A percentile compares a stretch with the other conserved stretches of the same genome.
Evolutionary conservation across 2,329 filamentous ascomycete genomes (phyloP).

Genomic region (Cladosporium sp.): DNA sequence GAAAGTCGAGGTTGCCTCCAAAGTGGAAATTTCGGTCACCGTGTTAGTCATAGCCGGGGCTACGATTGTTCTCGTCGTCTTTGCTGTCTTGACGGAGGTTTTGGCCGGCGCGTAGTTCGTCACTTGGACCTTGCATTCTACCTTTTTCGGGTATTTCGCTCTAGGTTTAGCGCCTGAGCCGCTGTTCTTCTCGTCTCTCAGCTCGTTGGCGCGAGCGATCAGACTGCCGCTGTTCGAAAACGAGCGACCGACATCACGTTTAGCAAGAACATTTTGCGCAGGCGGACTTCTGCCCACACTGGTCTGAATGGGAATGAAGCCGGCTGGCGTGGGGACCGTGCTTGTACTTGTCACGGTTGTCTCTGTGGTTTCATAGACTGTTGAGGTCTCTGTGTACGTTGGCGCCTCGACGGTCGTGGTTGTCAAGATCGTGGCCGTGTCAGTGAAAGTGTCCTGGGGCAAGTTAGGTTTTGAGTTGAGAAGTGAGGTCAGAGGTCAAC

Average conservation of each 20-base stretch:
- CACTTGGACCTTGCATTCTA: background rate
- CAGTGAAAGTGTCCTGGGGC: background rate
- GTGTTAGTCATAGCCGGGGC: background rate
- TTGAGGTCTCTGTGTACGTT: background rate
- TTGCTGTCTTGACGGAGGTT: background rate
- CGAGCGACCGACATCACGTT: background rate
- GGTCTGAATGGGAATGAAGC: background rate
- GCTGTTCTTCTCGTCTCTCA: background rate
- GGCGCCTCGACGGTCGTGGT: background rate
- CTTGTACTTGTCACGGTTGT: background rate
- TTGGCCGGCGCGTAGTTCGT: background rate
- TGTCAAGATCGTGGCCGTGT: slow-evolving; percentile 1
- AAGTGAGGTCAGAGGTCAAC: background rate
- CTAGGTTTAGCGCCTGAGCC: background rate
- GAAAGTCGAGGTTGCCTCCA: background rate
- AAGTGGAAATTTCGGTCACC: background rate
- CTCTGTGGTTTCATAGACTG: background rate
- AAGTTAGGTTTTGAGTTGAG: background rate
- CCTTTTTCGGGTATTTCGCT: background rate
- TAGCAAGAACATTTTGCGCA: no score
- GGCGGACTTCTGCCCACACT: background rate
- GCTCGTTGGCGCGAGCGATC: background rate
- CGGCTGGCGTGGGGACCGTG: background rate
- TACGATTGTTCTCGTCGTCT: background rate
- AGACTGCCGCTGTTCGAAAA: background rate